Evolutionary conservation across 805 yeast species (phyloP).

Genomic region (Barnettozyma sucrosica): DNA sequence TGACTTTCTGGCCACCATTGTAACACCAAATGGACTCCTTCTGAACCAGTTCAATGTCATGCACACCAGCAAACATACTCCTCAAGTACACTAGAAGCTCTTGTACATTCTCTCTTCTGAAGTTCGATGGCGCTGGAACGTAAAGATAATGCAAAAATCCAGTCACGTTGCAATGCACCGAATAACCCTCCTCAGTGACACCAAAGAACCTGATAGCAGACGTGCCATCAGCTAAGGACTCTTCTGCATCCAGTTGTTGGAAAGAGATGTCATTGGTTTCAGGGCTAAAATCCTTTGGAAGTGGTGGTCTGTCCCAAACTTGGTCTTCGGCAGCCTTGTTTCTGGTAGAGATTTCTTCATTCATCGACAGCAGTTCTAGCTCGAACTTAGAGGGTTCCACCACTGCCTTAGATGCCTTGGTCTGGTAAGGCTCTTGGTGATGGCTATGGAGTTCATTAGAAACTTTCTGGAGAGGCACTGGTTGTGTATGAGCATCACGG

Average conservation of each 20-base stretch:
- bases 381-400: constrained; percentile 45
- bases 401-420: constrained; percentile 25
- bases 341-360: constrained; percentile 28
- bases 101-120: constrained; percentile 48
- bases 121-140: constrained; percentile 84
- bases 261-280: constrained; percentile 51
- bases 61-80: constrained; percentile 48
- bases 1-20: constrained; percentile 68
- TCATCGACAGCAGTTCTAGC: constrained; percentile 42
- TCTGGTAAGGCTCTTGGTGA: constrained; percentile 26
- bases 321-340: constrained; percentile 26
- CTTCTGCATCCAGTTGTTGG: constrained; percentile 96
- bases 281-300: constrained; percentile 46
- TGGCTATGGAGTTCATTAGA: constrained; percentile 19
- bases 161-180: constrained; percentile 83
- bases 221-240: constrained; percentile 50
- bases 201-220: constrained; percentile 85
- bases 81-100: constrained; percentile 42
- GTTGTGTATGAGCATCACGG: constrained; percentile 24
- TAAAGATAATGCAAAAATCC: constrained; percentile 89
- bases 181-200: constrained; percentile 80
- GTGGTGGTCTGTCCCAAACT: constrained; percentile 52
- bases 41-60: constrained; percentile 54
- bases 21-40: constrained; percentile 95
- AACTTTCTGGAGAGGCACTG: constrained; percentile 19